Percentiles rank a stretch among this genome's conserved stretches.
These are phyloP conservation scores for Vitis rotundifolia DNA, from an alignment of 164 flowering plant species.

Conservation along the genomic window DNA sequence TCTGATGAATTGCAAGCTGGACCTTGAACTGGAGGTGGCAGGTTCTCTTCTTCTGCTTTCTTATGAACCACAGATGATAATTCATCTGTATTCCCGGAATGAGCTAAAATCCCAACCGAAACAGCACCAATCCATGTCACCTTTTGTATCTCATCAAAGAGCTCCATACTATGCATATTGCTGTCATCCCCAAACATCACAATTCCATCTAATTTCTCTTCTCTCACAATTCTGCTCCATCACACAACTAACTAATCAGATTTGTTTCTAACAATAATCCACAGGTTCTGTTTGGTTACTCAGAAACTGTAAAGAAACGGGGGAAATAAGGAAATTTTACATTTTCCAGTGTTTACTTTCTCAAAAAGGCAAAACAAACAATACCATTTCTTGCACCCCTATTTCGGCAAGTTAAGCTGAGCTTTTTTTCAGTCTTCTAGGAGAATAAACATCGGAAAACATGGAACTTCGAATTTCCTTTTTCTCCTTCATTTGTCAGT, in stretches of 20 bases:
- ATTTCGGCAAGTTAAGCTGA: too few relatives aligned
- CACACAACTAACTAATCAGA: conserved; percentile 19
- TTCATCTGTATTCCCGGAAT: conserved; percentile 47
- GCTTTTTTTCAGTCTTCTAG: neutral
- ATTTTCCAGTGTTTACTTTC: too few relatives aligned
- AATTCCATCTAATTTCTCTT: conserved; percentile 80
- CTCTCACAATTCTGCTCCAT: conserved; percentile 67
- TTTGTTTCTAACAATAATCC: conserved; percentile 11
- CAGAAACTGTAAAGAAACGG: too few relatives aligned
- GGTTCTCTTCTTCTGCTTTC: conserved; percentile 38
- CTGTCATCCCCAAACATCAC: conserved; percentile 97
- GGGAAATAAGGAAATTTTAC: too few relatives aligned
- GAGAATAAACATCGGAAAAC: neutral
- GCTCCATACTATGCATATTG: conserved; percentile 89
- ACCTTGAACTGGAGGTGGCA: conserved; percentile 78
- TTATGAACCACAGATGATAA: conserved; percentile 16
- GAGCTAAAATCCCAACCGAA: conserved; percentile 86
- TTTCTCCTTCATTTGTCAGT: too few relatives aligned
- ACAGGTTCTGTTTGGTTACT: too few relatives aligned
- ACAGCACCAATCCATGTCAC: conserved; percentile 90
- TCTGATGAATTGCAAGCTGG: conserved; percentile 93
- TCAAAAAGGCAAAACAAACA: too few relatives aligned
- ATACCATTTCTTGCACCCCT: too few relatives aligned
- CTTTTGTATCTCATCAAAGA: conserved; percentile 90
- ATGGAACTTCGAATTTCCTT: too few relatives aligned